Percentiles rank a stretch among this genome's conserved stretches.
Evolutionary conservation across 345 rosid species (phyloP).

Genomic region (Jatropha curcas): DNA sequence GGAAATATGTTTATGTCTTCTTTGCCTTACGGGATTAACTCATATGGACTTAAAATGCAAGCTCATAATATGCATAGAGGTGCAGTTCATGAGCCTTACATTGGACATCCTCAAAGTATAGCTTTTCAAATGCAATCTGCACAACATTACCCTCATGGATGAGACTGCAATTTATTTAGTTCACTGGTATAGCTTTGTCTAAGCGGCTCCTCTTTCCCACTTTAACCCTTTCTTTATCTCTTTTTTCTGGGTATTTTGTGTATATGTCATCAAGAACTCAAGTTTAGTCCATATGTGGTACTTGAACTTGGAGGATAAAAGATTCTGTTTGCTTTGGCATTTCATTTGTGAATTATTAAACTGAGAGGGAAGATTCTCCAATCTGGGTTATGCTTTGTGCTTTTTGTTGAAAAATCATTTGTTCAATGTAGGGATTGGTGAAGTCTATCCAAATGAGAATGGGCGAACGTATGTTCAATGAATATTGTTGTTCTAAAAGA

Average conservation of each 20-base stretch:
- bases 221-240: neutral
- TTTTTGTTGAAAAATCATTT: neutral
- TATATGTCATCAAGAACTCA: slow-evolving; percentile 31
- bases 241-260: slow-evolving; percentile 24
- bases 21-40: slow-evolving; percentile 34
- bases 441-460: slow-evolving; percentile 4
- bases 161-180: slow-evolving; percentile 23
- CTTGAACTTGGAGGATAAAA: slow-evolving; percentile 23
- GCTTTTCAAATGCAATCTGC: slow-evolving; percentile 49
- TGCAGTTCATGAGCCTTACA: slow-evolving; percentile 32
- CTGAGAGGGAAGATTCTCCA: slow-evolving; percentile 29
- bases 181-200: slow-evolving; percentile 34
- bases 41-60: slow-evolving; percentile 45
- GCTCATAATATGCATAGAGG: slow-evolving; percentile 36
- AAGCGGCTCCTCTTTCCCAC: neutral
- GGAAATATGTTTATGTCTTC: slow-evolving; percentile 42
- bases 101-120: slow-evolving; percentile 42
- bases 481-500: slow-evolving; percentile 5
- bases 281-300: slow-evolving; percentile 21
- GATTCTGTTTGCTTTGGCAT: slow-evolving; percentile 27
- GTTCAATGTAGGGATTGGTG: slow-evolving; percentile 13
- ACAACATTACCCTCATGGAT: slow-evolving; percentile 46
- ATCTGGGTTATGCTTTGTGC: slow-evolving; percentile 21
- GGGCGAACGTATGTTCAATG: slow-evolving; percentile 10
- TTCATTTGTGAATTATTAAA: slow-evolving; percentile 23